A percentile compares a stretch with the other conserved stretches of the same genome.
Conservation (phyloP, 257 asterid genomes). For the Anisodus tanguticus region DNA sequence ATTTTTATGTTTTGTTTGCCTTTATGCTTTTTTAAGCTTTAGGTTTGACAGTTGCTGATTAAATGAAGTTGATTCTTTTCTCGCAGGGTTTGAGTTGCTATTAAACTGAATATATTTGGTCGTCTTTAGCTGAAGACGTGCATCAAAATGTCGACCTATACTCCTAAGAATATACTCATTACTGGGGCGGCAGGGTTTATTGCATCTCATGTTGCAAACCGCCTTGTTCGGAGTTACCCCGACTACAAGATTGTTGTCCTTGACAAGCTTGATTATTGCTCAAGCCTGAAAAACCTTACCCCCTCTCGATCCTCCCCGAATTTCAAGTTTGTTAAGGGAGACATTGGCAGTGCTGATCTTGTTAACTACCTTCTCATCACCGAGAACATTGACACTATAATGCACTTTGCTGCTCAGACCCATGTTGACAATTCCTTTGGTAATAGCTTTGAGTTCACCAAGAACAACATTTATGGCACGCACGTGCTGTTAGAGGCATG, state of each 20-base stretch:
- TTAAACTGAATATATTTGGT: neutral
- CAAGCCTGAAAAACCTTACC: constrained; percentile 80
- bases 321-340: constrained; percentile 94
- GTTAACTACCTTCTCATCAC: constrained; percentile 94
- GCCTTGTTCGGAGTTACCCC: constrained; percentile 82
- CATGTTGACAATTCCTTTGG: constrained; percentile 97
- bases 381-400: constrained; percentile 91
- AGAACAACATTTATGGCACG: constrained; percentile 95
- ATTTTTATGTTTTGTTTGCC: neutral
- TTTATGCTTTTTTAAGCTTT: neutral
- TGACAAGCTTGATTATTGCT: constrained; percentile 96
- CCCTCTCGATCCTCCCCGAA: constrained; percentile 77
- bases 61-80: neutral
- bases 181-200: constrained; percentile 99
- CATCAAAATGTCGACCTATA: constrained; percentile 60
- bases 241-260: constrained; percentile 91
- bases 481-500: constrained; percentile 98
- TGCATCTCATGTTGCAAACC: constrained; percentile 96
- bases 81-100: constrained; percentile 14
- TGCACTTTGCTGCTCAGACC: constrained; percentile 99
- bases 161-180: constrained; percentile 91
- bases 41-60: neutral
- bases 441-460: constrained; percentile 94
- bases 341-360: constrained; percentile 93
- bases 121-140: constrained; percentile 37